Conservation (phyloP, 2,329 filamentous ascomycete species). For the Lecanicillium sp. region DNA sequence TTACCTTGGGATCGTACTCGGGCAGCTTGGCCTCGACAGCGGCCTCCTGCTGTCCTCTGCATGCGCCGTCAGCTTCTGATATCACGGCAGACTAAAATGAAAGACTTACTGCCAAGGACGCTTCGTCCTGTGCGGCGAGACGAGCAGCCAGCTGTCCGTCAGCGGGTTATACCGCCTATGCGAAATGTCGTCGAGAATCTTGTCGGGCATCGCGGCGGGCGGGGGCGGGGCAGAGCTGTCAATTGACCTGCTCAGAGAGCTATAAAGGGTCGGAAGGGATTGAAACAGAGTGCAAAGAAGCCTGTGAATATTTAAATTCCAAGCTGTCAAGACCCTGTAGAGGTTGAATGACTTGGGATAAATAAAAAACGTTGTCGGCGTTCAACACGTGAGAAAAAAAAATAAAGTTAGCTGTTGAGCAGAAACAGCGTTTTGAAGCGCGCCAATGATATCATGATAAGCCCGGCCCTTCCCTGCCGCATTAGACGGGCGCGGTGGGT, state of each 20-base stretch:
- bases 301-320: no score
- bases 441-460: conserved; percentile 8
- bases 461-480: background rate
- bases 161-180: conserved; percentile 91
- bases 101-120: conserved; percentile 93
- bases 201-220: conserved; percentile 56
- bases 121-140: conserved; percentile 94
- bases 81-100: background rate
- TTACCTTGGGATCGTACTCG: conserved; percentile 67
- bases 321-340: no score
- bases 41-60: conserved; percentile 69
- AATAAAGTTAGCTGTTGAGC: no score
- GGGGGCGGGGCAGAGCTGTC: conserved; percentile 7
- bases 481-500: no score
- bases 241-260: background rate
- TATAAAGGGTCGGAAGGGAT: background rate
- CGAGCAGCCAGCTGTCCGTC: conserved; percentile 82
- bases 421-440: no score
- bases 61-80: conserved; percentile 1
- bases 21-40: conserved; percentile 64
- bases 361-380: background rate
- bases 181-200: conserved; percentile 88
- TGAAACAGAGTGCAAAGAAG: background rate
- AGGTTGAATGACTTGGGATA: background rate
- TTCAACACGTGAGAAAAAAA: no score